Evolutionary conservation across 768 basidiomycete species (phyloP), one percentile per base, ranked within the genome.

Genomic region (Tylopilus subfusipes): DNA sequence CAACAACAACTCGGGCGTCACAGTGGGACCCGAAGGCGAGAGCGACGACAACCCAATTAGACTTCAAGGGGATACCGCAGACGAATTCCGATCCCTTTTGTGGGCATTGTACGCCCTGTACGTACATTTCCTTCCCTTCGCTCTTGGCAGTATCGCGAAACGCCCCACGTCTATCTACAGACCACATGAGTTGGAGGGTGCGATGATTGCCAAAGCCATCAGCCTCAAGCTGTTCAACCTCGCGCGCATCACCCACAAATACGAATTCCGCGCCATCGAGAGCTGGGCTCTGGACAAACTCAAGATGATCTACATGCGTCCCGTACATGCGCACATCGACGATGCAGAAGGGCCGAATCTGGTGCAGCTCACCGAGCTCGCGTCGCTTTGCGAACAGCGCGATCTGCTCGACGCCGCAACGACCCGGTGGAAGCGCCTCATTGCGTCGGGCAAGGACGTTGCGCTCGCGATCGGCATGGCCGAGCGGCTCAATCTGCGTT

Each of bases 101-200:
- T 83, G 81, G 79, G 74, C 77, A 4, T 61, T 81, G 43, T 77
- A 82, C 59, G 75, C 78, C 0, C 62, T 75, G 82, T 84, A 69
- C 64, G 80, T 75, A 47, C 45, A 47, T 49, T 50, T 42, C 36
- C 34, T 52, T 42, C 52, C 36, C 29, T 34, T 43, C 16, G 12
- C 2, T 34, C 21, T 30, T 47, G 16, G 53, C 54, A 29, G 24
- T 36, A 44, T 42, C 56, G 47, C 52, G 50, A 45, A 47, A 38
- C 18, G 34, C 30, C 36, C 39, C 29, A 44, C 52, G 33, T 47
- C 27, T 18, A 34, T 45, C 6, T 39, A 40, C 57, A 82, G 82
- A 42, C 72, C 75, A 9, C 75, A 75, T 6, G 78, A 82, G 22
- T 72, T 80, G 24, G 76, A 75, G 61, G 63, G 70, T 8, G 76